Percentiles rank a stretch among this genome's conserved stretches.
Evolutionary conservation across 129 eudicot species (phyloP).

Genomic region (Tagetes erecta): DNA sequence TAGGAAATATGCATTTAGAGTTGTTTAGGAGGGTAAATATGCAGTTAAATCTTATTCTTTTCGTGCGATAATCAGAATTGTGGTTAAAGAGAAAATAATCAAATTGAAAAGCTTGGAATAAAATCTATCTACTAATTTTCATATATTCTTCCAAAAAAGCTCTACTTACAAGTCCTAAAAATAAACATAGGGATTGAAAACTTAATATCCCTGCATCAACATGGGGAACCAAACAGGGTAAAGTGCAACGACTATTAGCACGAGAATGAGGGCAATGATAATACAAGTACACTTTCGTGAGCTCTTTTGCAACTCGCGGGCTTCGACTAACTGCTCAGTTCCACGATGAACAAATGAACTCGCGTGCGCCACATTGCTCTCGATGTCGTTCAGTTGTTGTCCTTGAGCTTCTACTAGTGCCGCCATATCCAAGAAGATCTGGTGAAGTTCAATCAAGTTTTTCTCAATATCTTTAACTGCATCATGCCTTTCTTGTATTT

Average conservation of each 20-base stretch:
- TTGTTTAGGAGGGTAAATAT: too few species aligned
- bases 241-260: conserved; percentile 36
- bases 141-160: not conserved
- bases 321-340: conserved; percentile 66
- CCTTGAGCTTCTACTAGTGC: conserved; percentile 93
- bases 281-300: conserved; percentile 71
- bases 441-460: conserved; percentile 78
- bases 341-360: conserved; percentile 89
- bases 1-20: too few species aligned
- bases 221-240: conserved; percentile 65
- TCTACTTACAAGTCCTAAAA: conserved; percentile 6
- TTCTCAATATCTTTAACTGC: conserved; percentile 86
- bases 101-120: not conserved
- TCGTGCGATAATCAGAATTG: not conserved
- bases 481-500: conserved; percentile 93
- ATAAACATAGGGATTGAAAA: conserved; percentile 12
- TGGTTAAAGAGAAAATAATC: not conserved
- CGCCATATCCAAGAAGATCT: conserved; percentile 86
- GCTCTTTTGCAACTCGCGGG: conserved; percentile 62
- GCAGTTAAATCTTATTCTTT: too few species aligned
- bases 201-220: conserved; percentile 7
- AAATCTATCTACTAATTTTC: not conserved
- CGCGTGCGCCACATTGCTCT: conserved; percentile 81
- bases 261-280: conserved; percentile 51
- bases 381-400: conserved; percentile 82